These are phyloP conservation scores for Chytriomyces hyalinus DNA, from an alignment of 192 early-diverging fungal genomes.

Conservation along the genomic window DNA sequence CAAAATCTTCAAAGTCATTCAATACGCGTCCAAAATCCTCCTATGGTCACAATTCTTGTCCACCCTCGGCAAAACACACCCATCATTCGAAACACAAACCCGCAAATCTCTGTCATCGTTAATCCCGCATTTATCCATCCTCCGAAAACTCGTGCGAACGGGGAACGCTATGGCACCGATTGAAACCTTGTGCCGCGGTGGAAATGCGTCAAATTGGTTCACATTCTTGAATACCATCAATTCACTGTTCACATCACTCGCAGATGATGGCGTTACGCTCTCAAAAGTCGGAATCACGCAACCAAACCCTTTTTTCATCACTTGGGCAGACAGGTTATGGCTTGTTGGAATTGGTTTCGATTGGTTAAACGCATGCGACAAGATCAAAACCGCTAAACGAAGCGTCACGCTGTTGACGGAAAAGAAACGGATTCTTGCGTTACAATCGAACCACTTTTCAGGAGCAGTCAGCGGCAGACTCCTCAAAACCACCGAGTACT, in stretches of 20 bases:
- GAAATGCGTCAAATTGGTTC: neutral
- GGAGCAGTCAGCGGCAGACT: neutral
- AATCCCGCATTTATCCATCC: slow-evolving; percentile 74
- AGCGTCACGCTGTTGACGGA: neutral
- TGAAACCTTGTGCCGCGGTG: slow-evolving; percentile 48
- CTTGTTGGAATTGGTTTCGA: slow-evolving; percentile 34
- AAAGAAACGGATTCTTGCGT: slow-evolving; percentile 5
- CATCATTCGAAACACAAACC: neutral
- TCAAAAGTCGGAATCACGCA: slow-evolving; percentile 1
- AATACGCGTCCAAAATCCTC: slow-evolving; percentile 78
- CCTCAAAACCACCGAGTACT: neutral
- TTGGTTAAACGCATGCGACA: neutral
- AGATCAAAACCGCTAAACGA: neutral
- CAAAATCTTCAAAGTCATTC: slow-evolving; percentile 77
- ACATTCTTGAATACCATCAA: slow-evolving; percentile 12
- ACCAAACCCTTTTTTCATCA: neutral
- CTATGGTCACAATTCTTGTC: slow-evolving; percentile 52
- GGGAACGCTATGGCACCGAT: slow-evolving; percentile 72
- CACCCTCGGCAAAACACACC: neutral
- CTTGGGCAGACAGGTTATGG: slow-evolving; percentile 33
- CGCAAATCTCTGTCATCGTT: slow-evolving; percentile 36
- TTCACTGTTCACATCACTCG: neutral
- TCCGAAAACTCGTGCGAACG: slow-evolving; percentile 77
- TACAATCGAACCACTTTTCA: slow-evolving; percentile 3
- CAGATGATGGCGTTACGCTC: slow-evolving; percentile 22